Conservation (phyloP, 2,329 filamentous ascomycete species). For the Stachybotrys chartarum region DNA sequence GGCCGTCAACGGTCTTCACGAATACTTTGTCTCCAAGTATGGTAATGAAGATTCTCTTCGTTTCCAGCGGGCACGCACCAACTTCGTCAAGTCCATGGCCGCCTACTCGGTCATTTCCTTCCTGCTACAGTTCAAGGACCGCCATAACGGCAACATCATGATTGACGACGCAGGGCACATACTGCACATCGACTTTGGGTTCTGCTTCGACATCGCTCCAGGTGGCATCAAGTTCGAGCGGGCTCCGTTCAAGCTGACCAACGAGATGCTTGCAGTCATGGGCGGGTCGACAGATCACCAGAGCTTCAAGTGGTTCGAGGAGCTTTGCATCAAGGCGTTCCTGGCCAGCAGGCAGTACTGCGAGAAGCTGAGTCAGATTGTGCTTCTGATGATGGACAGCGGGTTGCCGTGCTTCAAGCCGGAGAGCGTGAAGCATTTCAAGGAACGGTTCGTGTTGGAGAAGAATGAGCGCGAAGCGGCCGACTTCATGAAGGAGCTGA, state of each 20-base stretch:
- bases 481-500: constrained; percentile 83
- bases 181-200: constrained; percentile 97
- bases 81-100: constrained; percentile 99
- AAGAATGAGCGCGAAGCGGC: constrained; percentile 88
- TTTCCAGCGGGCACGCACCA: constrained; percentile 91
- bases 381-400: constrained; percentile 91
- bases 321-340: constrained; percentile 93
- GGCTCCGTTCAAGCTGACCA: constrained; percentile 94
- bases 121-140: constrained; percentile 96
- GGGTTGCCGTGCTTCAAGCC: constrained; percentile 97
- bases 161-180: constrained; percentile 96
- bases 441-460: constrained; percentile 86
- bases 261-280: constrained; percentile 99
- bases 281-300: constrained; percentile 79
- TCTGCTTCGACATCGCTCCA: constrained; percentile 98
- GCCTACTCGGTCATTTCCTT: constrained; percentile 97
- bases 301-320: constrained; percentile 92
- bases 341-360: constrained; percentile 79
- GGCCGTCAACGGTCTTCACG: constrained; percentile 94
- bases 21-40: constrained; percentile 97
- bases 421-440: constrained; percentile 87
- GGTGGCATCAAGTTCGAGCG: constrained; percentile 97
- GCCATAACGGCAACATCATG: constrained; percentile 99
- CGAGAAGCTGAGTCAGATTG: constrained; percentile 83
- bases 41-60: constrained; percentile 90